These are phyloP conservation scores for Pulveroboletus sp. DNA, from an alignment of 768 basidiomycete genomes.

Conservation along the genomic window DNA sequence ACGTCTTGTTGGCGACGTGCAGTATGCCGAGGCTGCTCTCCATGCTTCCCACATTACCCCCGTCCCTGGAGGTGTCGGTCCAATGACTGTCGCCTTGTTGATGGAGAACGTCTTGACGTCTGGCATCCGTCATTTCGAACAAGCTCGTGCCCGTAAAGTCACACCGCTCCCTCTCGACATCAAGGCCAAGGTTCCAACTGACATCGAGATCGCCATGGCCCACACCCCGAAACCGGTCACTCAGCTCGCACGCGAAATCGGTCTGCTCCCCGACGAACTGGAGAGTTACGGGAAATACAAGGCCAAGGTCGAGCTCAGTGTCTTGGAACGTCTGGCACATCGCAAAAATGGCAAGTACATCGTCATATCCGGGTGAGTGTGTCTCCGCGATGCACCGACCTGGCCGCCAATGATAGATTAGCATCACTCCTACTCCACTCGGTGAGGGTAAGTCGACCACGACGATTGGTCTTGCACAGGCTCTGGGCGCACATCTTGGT, in stretches of 20 bases:
- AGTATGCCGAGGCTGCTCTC: slow-evolving; percentile 69
- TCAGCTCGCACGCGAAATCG: slow-evolving; percentile 84
- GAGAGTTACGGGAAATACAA: slow-evolving; percentile 96
- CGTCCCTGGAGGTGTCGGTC: slow-evolving; percentile 97
- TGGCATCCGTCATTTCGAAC: slow-evolving; percentile 77
- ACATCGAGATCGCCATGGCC: slow-evolving; percentile 94
- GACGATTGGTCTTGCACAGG: slow-evolving; percentile 94
- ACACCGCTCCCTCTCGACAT: slow-evolving; percentile 77
- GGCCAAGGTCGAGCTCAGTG: slow-evolving; percentile 90
- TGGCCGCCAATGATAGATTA: slow-evolving; percentile 21
- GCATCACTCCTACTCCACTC: slow-evolving; percentile 93
- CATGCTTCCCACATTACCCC: slow-evolving; percentile 93
- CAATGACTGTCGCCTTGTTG: slow-evolving; percentile 99
- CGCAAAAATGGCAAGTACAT: slow-evolving; percentile 95
- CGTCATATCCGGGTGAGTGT: slow-evolving; percentile 78
- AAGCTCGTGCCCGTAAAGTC: slow-evolving; percentile 60
- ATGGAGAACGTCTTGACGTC: slow-evolving; percentile 92
- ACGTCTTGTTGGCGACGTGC: slow-evolving; percentile 94
- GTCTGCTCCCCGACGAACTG: slow-evolving; percentile 78
- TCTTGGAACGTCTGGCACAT: slow-evolving; percentile 79
- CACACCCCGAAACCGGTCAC: slow-evolving; percentile 89
- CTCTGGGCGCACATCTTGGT: slow-evolving; percentile 89
- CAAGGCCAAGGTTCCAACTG: slow-evolving; percentile 85
- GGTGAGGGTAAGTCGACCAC: slow-evolving; percentile 99
- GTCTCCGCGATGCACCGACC: background rate